Conservation (phyloP, 176 grass and related monocot genomes). For the Hordeum marinum region DNA sequence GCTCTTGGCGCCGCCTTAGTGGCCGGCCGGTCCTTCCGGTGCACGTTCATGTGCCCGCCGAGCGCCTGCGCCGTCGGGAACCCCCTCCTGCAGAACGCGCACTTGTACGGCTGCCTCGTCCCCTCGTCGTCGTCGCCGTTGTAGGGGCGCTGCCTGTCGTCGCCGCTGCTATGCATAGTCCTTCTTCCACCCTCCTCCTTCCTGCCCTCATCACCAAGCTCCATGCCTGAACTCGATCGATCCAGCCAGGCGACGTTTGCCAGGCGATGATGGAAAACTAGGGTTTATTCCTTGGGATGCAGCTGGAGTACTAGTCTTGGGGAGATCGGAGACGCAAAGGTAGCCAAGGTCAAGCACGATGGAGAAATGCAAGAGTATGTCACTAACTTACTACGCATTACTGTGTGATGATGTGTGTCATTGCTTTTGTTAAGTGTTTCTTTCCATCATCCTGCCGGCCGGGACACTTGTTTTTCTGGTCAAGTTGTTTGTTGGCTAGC, state of each 20-base stretch:
- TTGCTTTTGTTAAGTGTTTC: background rate
- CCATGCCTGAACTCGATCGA: slow-evolving; percentile 13
- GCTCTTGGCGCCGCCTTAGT: background rate
- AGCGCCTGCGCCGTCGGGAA: slow-evolving; percentile 86
- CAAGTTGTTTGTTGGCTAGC: background rate
- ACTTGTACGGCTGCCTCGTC: slow-evolving; percentile 60
- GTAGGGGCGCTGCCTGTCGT: background rate
- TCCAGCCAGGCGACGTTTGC: background rate
- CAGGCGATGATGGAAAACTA: background rate
- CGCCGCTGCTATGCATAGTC: background rate
- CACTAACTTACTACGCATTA: background rate
- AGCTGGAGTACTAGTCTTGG: background rate
- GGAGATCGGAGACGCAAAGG: background rate
- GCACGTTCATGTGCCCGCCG: slow-evolving; percentile 92
- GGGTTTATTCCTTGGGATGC: slow-evolving; percentile 7
- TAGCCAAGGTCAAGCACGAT: background rate
- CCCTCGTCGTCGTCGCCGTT: background rate
- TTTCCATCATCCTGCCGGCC: background rate
- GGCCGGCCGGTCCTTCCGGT: slow-evolving; percentile 46
- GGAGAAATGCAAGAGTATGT: background rate
- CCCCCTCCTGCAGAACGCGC: slow-evolving; percentile 78
- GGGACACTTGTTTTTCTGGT: background rate
- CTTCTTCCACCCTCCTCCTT: background rate
- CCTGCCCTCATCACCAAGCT: background rate
- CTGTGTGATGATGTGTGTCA: background rate